Evolutionary conservation across 495 filamentous ascomycete species (phyloP).

Genomic region (Neurospora tetraspora): DNA sequence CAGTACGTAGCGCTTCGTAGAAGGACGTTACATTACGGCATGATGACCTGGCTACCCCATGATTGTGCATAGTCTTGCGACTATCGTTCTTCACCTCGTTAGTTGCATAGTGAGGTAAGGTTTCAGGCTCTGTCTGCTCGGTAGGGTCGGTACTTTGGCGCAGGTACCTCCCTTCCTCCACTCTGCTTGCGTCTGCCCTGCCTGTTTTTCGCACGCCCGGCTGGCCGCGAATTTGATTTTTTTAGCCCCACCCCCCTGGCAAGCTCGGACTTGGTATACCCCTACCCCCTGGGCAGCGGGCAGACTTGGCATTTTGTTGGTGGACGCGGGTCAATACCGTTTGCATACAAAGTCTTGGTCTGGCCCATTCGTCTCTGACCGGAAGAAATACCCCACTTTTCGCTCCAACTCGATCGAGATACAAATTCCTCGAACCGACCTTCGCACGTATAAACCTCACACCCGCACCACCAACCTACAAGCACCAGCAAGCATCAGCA

Average conservation of each 20-base stretch:
- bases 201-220: neutral
- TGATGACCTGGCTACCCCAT: neutral
- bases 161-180: neutral
- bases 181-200: too few species aligned
- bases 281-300: neutral
- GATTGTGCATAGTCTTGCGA: neutral
- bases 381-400: neutral
- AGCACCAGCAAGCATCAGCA: neutral
- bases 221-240: neutral
- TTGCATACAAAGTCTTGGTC: constrained; percentile 11
- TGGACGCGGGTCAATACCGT: neutral
- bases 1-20: neutral
- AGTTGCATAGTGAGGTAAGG: neutral
- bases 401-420: neutral
- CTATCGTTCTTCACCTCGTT: neutral
- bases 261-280: constrained; percentile 1
- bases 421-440: neutral
- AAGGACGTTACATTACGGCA: neutral
- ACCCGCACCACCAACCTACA: neutral
- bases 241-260: neutral
- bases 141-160: neutral
- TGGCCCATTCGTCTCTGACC: constrained; percentile 8
- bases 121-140: neutral
- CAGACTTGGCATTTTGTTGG: constrained; percentile 1
- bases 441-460: neutral